Evolutionary conservation across 164 flowering plant species (phyloP).

Genomic region (Houttuynia cordata): DNA sequence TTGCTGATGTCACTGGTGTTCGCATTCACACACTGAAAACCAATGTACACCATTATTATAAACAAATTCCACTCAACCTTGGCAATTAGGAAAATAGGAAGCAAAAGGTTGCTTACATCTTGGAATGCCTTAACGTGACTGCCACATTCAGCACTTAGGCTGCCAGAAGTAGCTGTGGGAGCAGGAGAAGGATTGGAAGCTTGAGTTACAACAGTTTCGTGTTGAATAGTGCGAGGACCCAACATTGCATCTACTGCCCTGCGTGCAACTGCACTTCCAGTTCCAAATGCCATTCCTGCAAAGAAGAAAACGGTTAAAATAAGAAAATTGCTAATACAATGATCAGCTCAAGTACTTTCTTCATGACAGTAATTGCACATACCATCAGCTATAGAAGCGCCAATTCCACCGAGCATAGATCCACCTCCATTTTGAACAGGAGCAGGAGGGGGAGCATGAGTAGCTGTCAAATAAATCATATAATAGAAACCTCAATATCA

Average conservation of each 20-base stretch:
- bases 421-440: conserved; percentile 53
- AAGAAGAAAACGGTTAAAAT: conserved; percentile 1
- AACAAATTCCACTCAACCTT: not conserved
- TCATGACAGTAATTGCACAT: not conserved
- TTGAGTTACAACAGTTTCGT: conserved; percentile 53
- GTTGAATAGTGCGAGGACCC: conserved; percentile 83
- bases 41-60: not conserved
- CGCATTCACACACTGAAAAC: conserved; percentile 12
- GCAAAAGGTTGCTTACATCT: conserved; percentile 31
- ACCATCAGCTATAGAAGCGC: conserved; percentile 83
- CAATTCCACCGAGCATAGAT: conserved; percentile 51
- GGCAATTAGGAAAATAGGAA: too few relatives aligned
- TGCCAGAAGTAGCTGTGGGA: conserved; percentile 27
- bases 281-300: conserved; percentile 80
- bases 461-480: conserved; percentile 28
- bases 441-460: conserved; percentile 75
- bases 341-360: too few relatives aligned
- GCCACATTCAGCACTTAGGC: conserved; percentile 35
- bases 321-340: not conserved
- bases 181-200: conserved; percentile 20
- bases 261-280: conserved; percentile 88
- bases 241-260: conserved; percentile 80
- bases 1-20: conserved; percentile 14
- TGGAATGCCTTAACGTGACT: conserved; percentile 54
- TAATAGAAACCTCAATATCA: too few relatives aligned